Conservation (phyloP, 2,329 filamentous ascomycete genomes). For the Penicillium sclerotigenum region DNA sequence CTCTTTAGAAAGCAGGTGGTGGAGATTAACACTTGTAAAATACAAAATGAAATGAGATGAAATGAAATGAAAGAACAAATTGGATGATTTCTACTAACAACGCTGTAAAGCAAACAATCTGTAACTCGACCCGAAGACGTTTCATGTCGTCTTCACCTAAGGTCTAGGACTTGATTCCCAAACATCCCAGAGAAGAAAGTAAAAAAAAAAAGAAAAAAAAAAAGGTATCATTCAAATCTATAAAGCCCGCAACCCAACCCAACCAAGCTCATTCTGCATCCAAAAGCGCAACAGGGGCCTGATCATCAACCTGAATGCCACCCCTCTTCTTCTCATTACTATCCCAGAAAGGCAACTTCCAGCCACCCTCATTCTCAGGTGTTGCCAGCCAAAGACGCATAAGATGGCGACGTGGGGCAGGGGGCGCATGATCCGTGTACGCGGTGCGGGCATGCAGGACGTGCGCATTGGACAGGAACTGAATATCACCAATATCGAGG, state of each 20-base stretch:
- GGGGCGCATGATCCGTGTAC: conserved; percentile 69
- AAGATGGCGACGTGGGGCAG: conserved; percentile 69
- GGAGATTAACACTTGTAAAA: too few relatives aligned
- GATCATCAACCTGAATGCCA: conserved; percentile 83
- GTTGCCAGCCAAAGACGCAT: conserved; percentile 83
- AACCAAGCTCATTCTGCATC: conserved; percentile 64
- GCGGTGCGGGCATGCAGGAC: conserved; percentile 77
- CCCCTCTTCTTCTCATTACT: conserved; percentile 80
- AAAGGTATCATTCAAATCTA: conserved; percentile 15
- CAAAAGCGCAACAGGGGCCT: conserved; percentile 67
- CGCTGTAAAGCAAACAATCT: too few relatives aligned
- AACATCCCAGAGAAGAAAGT: neutral
- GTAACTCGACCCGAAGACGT: too few relatives aligned
- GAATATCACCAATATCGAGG: conserved; percentile 81
- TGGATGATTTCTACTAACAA: too few relatives aligned
- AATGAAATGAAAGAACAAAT: too few relatives aligned
- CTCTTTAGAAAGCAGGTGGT: too few relatives aligned
- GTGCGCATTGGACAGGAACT: conserved; percentile 79
- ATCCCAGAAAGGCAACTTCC: conserved; percentile 79
- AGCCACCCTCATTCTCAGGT: conserved; percentile 77
- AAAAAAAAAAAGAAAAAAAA: neutral
- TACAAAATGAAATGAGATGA: too few relatives aligned
- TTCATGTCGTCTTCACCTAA: too few relatives aligned
- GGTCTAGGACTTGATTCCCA: too few relatives aligned
- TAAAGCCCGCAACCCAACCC: conserved; percentile 1